Base-by-base conservation (phyloP, 2,329 filamentous ascomycete genomes). In the Purpureocillium takamizusanense region DNA sequence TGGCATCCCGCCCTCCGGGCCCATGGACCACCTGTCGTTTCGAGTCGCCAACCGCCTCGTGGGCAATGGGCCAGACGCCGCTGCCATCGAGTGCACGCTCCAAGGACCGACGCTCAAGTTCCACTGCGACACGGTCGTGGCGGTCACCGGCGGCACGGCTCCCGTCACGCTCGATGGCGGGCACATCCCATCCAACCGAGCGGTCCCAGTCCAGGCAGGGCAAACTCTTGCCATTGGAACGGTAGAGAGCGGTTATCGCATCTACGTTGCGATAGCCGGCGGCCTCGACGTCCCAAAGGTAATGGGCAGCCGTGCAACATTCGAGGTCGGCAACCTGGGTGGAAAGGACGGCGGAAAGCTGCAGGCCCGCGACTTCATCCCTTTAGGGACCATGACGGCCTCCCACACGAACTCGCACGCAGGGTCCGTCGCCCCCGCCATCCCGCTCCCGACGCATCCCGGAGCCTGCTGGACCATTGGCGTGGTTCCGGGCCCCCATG, bases 1-100 rank as follows among this genome's bases (percentile, higher is more conserved):
- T 1, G 64, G 66, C 0, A 56, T 69, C 8, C 63, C 65, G 1
- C 57, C 56, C 1, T 55, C 57, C 1, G 65, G 65, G 0, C 65
- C 65, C 0, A 65, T 68, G 53, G 65, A 69, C 30, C 49, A 56
- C 13, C 52, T 55, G 10, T 60, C 60, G 0, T 56, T 57, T 32
- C 46, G 53, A 4, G 31, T 62, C 0, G 60, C 57, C 1, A 66
- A 66, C 31, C 40, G 51, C 4, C 45, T 64, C 0, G 60, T 63
- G 0, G 51, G 44, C 1, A 66, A 66, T 30, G 7, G 47, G 0
- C 7, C 41, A 1, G 45, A 48, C 3, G 49, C 48, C 0, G 53
- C 61, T 10, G 57, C 51, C 1, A 46, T 66, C 0, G 62, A 67
- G 34, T 55, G 55, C 23, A 62, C 59, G 2, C 34, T 59, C 0